Conservation (phyloP, 1,284 basidiomycete genomes). For the Hortiboletus rubellus region DNA sequence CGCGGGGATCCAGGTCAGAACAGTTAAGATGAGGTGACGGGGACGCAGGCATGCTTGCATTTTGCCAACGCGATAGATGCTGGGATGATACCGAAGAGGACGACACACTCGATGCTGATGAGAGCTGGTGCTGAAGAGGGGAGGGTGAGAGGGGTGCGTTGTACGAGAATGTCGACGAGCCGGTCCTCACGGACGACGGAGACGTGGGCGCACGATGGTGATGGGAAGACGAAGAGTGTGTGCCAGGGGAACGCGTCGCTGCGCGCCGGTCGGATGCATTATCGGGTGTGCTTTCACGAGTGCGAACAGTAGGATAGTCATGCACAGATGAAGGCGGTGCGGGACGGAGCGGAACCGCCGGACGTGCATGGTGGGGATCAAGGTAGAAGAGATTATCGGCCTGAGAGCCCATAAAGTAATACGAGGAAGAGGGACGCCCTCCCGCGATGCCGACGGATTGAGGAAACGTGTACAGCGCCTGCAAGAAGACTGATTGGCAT, state of each 20-base stretch:
- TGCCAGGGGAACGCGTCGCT: conserved; percentile 25
- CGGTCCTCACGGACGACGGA: conserved; percentile 54
- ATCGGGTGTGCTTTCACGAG: conserved; percentile 33
- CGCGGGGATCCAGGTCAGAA: conserved; percentile 41
- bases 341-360: conserved; percentile 74
- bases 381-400: conserved; percentile 92
- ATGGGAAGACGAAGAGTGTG: conserved; percentile 20
- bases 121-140: conserved; percentile 61
- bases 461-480: conserved; percentile 90
- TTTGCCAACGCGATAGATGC: conserved; percentile 31
- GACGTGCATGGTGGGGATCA: conserved; percentile 90
- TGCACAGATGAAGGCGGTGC: conserved; percentile 42
- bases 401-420: conserved; percentile 96
- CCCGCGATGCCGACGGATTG: conserved; percentile 97
- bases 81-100: conserved; percentile 25
- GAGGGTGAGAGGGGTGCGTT: conserved; percentile 57
- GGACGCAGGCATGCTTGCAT: conserved; percentile 25
- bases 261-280: conserved; percentile 26
- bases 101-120: conserved; percentile 42
- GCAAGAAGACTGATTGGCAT: conserved; percentile 3
- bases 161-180: conserved; percentile 58
- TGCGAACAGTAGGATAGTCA: conserved; percentile 22
- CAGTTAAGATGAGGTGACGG: conserved; percentile 31
- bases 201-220: conserved; percentile 48
- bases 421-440: conserved; percentile 92